These are phyloP conservation scores for Venustampulla echinocandica DNA, from an alignment of 495 filamentous ascomycete genomes.

Conservation along the genomic window DNA sequence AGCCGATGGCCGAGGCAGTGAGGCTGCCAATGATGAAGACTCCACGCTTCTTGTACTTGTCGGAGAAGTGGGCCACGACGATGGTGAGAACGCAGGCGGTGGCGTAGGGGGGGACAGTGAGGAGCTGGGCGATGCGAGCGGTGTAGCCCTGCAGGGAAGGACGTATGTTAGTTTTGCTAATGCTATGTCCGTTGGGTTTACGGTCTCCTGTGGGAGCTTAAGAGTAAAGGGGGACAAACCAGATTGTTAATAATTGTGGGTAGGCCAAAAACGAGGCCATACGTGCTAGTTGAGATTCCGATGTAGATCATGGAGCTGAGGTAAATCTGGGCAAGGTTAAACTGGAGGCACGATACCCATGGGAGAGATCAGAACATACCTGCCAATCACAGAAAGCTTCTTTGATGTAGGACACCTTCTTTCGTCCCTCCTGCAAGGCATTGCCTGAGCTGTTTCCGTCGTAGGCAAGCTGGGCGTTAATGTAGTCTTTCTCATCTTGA, in stretches of 20 bases:
- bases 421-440: no score
- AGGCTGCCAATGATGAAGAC: constrained; percentile 64
- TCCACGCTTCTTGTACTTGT: constrained; percentile 41
- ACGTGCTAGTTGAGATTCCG: constrained; percentile 34
- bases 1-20: constrained; percentile 64
- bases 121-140: constrained; percentile 52
- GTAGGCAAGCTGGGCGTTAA: constrained; percentile 41
- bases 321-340: no score
- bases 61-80: constrained; percentile 41
- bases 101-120: constrained; percentile 57
- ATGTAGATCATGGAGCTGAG: constrained; percentile 34
- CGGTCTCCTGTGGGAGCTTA: no score
- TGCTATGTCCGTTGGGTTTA: no score
- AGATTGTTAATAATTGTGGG: constrained; percentile 59
- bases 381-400: no score
- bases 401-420: no score
- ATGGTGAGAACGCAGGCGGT: constrained; percentile 24
- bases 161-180: no score
- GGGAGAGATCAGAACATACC: no score
- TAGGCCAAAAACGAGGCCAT: constrained; percentile 58
- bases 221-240: no score
- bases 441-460: no score
- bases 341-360: no score
- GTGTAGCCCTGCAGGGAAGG: no score
- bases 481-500: constrained; percentile 37